A percentile compares a stretch with the other conserved stretches of the same genome.
Evolutionary conservation across 1,139 yeast genomes (phyloP).

Genomic region (Pichia sp.): DNA sequence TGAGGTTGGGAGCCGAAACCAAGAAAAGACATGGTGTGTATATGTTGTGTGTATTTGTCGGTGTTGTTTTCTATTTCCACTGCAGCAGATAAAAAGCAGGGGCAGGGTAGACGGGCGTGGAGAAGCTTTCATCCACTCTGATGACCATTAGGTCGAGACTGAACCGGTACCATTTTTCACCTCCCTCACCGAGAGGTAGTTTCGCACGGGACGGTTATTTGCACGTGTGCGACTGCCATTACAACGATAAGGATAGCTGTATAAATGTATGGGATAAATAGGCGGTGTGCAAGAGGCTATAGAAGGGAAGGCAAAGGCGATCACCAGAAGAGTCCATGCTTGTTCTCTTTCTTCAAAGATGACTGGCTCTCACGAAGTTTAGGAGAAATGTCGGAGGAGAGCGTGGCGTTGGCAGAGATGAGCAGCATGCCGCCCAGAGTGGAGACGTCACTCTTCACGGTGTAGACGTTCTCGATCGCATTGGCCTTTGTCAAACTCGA

Average conservation of each 20-base stretch:
- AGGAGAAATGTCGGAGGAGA: slow-evolving; percentile 9
- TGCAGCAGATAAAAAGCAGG: not conserved
- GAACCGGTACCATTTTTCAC: slow-evolving; percentile 2
- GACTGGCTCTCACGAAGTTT: not conserved
- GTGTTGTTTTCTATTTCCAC: not conserved
- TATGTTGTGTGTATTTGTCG: not conserved
- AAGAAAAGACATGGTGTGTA: slow-evolving; percentile 57
- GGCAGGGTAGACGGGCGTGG: not conserved
- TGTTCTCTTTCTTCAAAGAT: slow-evolving; percentile 1
- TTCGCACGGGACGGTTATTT: slow-evolving; percentile 2
- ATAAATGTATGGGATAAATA: not conserved
- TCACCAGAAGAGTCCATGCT: slow-evolving; percentile 16
- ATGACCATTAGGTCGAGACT: not conserved
- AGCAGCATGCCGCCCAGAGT: slow-evolving; percentile 39
- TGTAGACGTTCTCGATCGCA: slow-evolving; percentile 30
- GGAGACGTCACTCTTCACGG: slow-evolving; percentile 34
- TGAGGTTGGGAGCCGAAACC: slow-evolving; percentile 76
- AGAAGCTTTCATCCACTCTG: not conserved
- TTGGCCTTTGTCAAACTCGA: slow-evolving; percentile 40
- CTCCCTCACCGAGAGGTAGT: not conserved
- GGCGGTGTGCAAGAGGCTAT: not conserved
- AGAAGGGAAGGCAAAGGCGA: not conserved
- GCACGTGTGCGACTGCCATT: slow-evolving; percentile 13
- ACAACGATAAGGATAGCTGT: not conserved
- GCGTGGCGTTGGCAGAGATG: slow-evolving; percentile 39